Base-by-base conservation (phyloP, 257 asterid species). In the Oldenlandia corymbosa region DNA sequence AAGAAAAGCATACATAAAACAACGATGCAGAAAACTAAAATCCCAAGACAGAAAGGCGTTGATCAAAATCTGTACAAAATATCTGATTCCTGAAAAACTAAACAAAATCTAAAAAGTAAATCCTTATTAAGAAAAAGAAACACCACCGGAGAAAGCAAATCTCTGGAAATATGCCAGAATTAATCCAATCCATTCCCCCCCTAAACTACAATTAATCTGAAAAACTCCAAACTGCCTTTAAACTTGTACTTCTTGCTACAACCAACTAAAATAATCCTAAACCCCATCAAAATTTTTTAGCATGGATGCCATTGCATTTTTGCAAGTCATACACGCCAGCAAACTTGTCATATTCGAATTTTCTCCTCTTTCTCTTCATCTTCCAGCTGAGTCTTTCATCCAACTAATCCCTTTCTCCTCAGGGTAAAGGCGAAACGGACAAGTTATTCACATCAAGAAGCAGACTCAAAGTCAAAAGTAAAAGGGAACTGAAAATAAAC, bases 261-360 rank as follows among this genome's bases (percentile, higher is more conserved):
- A 70, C 72, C 66, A 58, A 68, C 87, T 76, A n/a, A n/a, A n/a
- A n/a, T n/a, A n/a, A 73, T 77, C 77, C 75, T 65, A 63, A 62
- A 71, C 65, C 68, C 81, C 70, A 81, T 67, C 83, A 81, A 84
- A 76, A 78, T 55, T 69, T 71, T 36, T n/a, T n/a, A n/a, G 83
- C 75, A 66, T 24, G 60, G 55, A 72, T 59, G 79, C 85, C 81
- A n/a, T n/a, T n/a, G n/a, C n/a, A n/a, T n/a, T n/a, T 84, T 78
- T 24, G 84, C 83, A 74, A 64, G 71, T 67, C 82, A 68, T 65
- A 78, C 85, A 66, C 41, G n/a, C n/a, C n/a, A n/a, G n/a, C n/a
- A n/a, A n/a, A n/a, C n/a, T n/a, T n/a, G n/a, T n/a, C n/a, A n/a
- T n/a, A n/a, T n/a, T n/a, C n/a, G n/a, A n/a, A n/a, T n/a, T n/a